phyloP scores from a whole-genome alignment of 805 yeast genomes.

The Wickerhamomyces canadensis region DNA sequence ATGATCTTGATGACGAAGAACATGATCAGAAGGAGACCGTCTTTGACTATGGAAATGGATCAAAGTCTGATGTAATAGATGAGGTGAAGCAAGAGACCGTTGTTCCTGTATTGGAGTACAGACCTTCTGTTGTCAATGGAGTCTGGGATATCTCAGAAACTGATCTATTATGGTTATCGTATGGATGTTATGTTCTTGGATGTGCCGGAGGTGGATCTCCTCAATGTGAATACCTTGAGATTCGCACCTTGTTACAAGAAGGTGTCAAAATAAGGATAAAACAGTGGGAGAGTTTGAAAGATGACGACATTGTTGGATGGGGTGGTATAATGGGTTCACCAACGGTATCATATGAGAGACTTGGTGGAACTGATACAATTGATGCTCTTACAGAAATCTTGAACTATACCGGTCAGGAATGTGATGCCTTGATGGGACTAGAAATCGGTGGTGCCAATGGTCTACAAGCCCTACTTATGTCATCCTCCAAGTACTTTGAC shows the following conservation, averaged over 20 bases:
- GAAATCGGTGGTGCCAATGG: conserved; percentile 42
- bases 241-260: conserved; percentile 26
- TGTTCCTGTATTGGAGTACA: conserved; percentile 18
- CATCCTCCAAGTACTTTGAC: conserved; percentile 19
- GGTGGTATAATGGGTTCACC: conserved; percentile 40
- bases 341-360: conserved; percentile 36
- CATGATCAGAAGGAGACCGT: too few relatives aligned
- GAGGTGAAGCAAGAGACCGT: background rate
- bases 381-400: conserved; percentile 25
- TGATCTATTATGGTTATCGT: conserved; percentile 32
- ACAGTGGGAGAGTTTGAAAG: conserved; percentile 25
- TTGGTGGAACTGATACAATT: conserved; percentile 29
- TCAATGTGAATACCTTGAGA: conserved; percentile 31
- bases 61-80: background rate
- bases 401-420: conserved; percentile 23
- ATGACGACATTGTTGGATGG: conserved; percentile 23
- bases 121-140: conserved; percentile 25
- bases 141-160: conserved; percentile 36
- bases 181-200: conserved; percentile 40
- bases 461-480: conserved; percentile 21
- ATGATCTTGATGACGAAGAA: background rate
- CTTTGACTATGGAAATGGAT: background rate
- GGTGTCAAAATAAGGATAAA: conserved; percentile 32
- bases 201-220: conserved; percentile 47
- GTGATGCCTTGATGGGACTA: conserved; percentile 26